These are phyloP conservation scores for Psidium friedrichsthalianum DNA, from an alignment of 345 rosid genomes.

Conservation along the genomic window DNA sequence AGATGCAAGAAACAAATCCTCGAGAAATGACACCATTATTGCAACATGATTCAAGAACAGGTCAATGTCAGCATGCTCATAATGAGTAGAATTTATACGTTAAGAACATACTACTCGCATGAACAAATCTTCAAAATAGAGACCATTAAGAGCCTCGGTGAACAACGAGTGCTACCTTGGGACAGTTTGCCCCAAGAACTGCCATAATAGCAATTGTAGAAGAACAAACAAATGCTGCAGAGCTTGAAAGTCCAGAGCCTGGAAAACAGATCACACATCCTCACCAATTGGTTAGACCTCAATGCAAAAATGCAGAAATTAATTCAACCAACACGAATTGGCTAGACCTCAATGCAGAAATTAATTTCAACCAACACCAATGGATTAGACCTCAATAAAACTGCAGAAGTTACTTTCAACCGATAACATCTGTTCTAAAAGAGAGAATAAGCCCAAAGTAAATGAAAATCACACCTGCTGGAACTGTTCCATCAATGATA, in stretches of 20 bases:
- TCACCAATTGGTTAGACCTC: not conserved
- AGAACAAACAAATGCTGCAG: constrained; percentile 96
- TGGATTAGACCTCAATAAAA: not conserved
- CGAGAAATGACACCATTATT: not conserved
- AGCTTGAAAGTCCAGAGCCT: constrained; percentile 96
- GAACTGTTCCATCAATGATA: constrained; percentile 84
- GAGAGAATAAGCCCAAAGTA: not conserved
- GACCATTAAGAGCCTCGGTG: not conserved
- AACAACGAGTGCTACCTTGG: constrained; percentile 39
- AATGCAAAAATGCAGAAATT: not conserved
- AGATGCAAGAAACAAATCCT: not conserved
- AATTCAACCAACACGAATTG: not conserved
- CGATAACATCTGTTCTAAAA: not conserved
- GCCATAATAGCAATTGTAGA: constrained; percentile 95
- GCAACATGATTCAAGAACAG: not conserved
- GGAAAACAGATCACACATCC: not conserved
- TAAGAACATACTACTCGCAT: not conserved
- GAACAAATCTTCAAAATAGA: not conserved
- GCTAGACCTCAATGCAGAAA: not conserved
- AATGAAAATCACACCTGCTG: constrained; percentile 49
- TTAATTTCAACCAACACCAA: not conserved
- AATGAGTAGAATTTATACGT: not conserved
- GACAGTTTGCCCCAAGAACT: constrained; percentile 45
- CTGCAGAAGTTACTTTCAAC: not conserved
- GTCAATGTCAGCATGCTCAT: not conserved